Evolutionary conservation across 2,329 filamentous ascomycete genomes (phyloP).

Genomic region (Sphaerulina vaccinii): DNA sequence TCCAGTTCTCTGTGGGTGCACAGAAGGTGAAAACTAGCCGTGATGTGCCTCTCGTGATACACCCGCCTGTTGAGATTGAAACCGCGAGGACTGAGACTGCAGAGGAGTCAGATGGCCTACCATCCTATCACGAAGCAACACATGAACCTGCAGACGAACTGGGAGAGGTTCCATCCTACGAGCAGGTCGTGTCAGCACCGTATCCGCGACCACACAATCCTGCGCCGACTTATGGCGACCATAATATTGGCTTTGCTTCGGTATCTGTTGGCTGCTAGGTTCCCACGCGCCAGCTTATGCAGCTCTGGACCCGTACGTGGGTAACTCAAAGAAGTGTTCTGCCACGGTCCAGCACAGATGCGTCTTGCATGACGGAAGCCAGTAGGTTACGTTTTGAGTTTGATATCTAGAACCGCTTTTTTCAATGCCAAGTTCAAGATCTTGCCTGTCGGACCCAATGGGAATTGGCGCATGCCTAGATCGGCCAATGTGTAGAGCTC

Average conservation of each 20-base stretch:
- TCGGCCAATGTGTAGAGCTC: conserved; percentile 5
- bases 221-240: neutral
- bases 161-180: conserved; percentile 7
- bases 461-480: conserved; percentile 3
- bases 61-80: conserved; percentile 8
- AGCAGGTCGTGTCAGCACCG: conserved; percentile 5
- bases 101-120: neutral
- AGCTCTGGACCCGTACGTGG: no score
- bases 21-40: conserved; percentile 9
- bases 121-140: conserved; percentile 12
- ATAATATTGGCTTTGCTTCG: neutral
- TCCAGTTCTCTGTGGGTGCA: conserved; percentile 17
- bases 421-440: conserved; percentile 7
- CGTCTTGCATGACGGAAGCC: no score
- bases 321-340: no score
- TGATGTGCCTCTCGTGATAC: conserved; percentile 14
- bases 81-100: neutral
- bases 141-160: neutral
- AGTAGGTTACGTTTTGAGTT: no score
- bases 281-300: no score
- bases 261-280: neutral
- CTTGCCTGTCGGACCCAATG: conserved; percentile 2
- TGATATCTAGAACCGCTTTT: conserved; percentile 1
- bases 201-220: neutral
- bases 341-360: no score